Evolutionary conservation across 148 eudicot genomes (phyloP).

Genomic region (Rhododendron simsii): DNA sequence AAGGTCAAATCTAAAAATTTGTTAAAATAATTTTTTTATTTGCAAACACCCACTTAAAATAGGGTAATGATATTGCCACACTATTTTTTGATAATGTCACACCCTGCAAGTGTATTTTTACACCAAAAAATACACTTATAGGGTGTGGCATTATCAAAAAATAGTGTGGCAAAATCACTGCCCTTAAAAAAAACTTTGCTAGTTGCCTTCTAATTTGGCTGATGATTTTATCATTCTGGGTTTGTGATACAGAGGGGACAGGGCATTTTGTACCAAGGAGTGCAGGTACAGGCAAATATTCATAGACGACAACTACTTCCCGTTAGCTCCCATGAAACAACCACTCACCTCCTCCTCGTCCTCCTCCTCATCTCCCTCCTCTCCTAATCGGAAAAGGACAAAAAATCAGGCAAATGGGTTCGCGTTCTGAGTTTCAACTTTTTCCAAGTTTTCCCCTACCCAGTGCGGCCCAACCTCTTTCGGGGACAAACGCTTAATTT

Average conservation of each 20-base stretch:
- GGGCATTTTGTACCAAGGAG: slow-evolving; percentile 41
- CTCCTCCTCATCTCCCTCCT: slow-evolving; percentile 5
- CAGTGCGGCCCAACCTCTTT: no score
- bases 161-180: no score
- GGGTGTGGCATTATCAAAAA: no score
- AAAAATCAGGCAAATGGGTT: slow-evolving; percentile 16
- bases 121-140: no score
- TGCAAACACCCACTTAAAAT: no score
- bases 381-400: neutral
- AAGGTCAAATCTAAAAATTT: no score
- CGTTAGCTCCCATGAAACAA: slow-evolving; percentile 20
- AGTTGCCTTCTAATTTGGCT: neutral
- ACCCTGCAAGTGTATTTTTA: no score
- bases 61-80: no score
- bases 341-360: neutral
- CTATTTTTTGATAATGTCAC: no score
- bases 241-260: slow-evolving; percentile 37
- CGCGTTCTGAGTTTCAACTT: neutral
- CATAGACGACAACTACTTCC: slow-evolving; percentile 31
- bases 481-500: no score
- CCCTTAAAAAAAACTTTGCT: neutral
- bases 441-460: neutral
- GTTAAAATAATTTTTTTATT: no score
- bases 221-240: neutral
- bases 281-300: slow-evolving; percentile 42